Evolutionary conservation across 139 green algal species (phyloP).

Genomic region (Tetratostichococcus sp.): DNA sequence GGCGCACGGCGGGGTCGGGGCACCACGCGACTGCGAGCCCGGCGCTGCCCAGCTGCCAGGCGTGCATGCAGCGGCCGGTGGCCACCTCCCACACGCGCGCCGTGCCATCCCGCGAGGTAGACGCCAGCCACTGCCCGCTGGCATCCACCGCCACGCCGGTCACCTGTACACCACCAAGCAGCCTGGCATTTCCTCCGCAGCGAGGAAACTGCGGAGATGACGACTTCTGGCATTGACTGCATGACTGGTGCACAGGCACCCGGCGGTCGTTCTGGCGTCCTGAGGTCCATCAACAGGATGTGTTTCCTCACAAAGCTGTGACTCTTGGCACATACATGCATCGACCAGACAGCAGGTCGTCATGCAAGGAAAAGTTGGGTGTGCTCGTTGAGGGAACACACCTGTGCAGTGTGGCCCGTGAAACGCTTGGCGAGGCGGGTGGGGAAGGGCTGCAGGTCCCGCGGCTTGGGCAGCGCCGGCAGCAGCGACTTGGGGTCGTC

Average conservation of each 20-base stretch:
- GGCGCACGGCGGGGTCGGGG: constrained; percentile 35
- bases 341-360: too few species aligned
- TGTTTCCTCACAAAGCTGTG: too few species aligned
- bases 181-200: too few species aligned
- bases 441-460: constrained; percentile 92
- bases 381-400: constrained; percentile 27
- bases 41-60: constrained; percentile 45
- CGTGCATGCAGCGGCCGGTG: constrained; percentile 39
- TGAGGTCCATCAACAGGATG: too few species aligned
- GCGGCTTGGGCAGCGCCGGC: constrained; percentile 89
- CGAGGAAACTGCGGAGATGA: too few species aligned
- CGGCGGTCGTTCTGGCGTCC: too few species aligned
- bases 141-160: constrained; percentile 54
- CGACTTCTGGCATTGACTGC: too few species aligned
- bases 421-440: constrained; percentile 68
- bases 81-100: constrained; percentile 86
- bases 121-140: constrained; percentile 81
- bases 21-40: constrained; percentile 71
- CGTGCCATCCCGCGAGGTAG: constrained; percentile 60
- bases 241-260: not conserved
- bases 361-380: too few species aligned
- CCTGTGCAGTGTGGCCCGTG: constrained; percentile 69
- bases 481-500: constrained; percentile 76
- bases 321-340: too few species aligned
- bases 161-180: constrained; percentile 39